These are phyloP conservation scores for Hemisphaericaspora lyxosophila DNA, from an alignment of 1,139 yeast species.

Conservation along the genomic window DNA sequence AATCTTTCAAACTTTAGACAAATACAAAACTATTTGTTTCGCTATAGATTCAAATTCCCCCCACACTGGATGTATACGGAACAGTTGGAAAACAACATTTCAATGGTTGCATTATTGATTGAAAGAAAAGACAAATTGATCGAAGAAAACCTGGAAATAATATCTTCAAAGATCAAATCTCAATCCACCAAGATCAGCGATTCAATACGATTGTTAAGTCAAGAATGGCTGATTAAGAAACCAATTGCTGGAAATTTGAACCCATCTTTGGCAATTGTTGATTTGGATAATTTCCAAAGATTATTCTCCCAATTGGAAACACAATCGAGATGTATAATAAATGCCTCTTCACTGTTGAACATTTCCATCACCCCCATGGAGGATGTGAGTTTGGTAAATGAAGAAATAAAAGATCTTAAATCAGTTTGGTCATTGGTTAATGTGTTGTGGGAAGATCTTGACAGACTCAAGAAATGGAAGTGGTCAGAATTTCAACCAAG, in stretches of 20 bases:
- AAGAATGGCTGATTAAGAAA: constrained; percentile 35
- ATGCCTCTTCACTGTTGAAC: constrained; percentile 45
- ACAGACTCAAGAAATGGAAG: constrained; percentile 37
- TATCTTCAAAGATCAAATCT: constrained; percentile 41
- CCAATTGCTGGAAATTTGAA: constrained; percentile 37
- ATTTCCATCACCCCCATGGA: constrained; percentile 32
- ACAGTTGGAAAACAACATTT: constrained; percentile 56
- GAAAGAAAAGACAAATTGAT: constrained; percentile 37
- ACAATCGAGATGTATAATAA: constrained; percentile 25
- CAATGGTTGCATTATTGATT: constrained; percentile 46
- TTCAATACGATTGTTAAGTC: constrained; percentile 22
- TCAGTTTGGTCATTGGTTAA: constrained; percentile 69
- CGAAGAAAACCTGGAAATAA: constrained; percentile 41
- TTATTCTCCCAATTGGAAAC: constrained; percentile 20
- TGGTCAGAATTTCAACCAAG: constrained; percentile 58
- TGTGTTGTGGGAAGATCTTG: constrained; percentile 52
- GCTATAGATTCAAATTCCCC: constrained; percentile 50
- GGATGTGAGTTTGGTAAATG: constrained; percentile 31
- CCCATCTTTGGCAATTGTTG: constrained; percentile 53
- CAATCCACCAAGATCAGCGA: constrained; percentile 43
- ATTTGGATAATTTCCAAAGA: constrained; percentile 44
- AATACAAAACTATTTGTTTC: constrained; percentile 48
- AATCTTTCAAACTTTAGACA: constrained; percentile 24
- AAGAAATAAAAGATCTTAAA: constrained; percentile 59
- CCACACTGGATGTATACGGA: constrained; percentile 61